Evolutionary conservation across 352 stramenopile genomes (phyloP).

Genomic region (Aphanomyces invadans): DNA sequence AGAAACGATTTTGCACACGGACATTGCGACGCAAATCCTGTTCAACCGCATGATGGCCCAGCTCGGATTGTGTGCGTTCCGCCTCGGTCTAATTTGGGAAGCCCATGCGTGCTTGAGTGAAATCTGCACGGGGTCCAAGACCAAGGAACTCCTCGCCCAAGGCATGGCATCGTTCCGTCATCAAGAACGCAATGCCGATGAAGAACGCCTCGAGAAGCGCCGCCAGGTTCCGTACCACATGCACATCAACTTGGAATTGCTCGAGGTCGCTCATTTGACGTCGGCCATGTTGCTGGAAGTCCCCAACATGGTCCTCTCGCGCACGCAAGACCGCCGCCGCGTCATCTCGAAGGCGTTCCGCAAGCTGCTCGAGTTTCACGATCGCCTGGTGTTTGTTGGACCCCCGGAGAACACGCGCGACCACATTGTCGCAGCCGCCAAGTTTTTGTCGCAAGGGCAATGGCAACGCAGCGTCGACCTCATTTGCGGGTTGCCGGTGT

Average conservation of each 20-base stretch:
- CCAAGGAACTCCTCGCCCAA: conserved; percentile 97
- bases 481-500: conserved; percentile 87
- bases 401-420: conserved; percentile 97
- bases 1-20: conserved; percentile 89
- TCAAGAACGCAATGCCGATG: conserved; percentile 92
- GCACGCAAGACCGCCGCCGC: conserved; percentile 68
- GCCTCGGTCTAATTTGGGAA: conserved; percentile 91
- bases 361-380: conserved; percentile 86
- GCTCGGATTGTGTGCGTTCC: conserved; percentile 95
- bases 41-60: conserved; percentile 95
- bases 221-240: conserved; percentile 98
- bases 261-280: conserved; percentile 97
- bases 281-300: conserved; percentile 98
- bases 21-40: conserved; percentile 96
- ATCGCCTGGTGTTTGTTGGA: conserved; percentile 93
- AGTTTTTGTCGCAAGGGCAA: conserved; percentile 92
- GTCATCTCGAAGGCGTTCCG: conserved; percentile 94
- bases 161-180: conserved; percentile 87
- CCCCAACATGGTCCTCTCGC: conserved; percentile 92
- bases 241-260: conserved; percentile 98
- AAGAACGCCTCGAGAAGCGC: conserved; percentile 96
- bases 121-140: conserved; percentile 89
- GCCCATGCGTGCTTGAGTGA: conserved; percentile 96
- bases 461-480: conserved; percentile 91
- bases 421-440: conserved; percentile 94